Evolutionary conservation across 2,329 filamentous ascomycete species (phyloP).

Genomic region (Phaeosphaeria sp.): DNA sequence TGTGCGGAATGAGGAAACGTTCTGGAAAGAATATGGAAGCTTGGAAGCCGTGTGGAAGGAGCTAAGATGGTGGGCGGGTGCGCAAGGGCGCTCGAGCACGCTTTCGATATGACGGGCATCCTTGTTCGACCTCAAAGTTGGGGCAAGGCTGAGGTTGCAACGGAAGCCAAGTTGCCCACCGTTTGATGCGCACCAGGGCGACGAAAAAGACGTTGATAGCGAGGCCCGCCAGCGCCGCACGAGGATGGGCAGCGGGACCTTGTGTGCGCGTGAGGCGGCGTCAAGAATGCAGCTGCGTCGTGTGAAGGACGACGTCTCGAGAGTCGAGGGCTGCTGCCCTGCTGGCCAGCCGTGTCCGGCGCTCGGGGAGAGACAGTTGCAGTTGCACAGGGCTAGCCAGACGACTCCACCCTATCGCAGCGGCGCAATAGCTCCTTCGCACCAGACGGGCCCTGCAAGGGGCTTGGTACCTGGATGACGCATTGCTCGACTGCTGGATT

Average conservation of each 20-base stretch:
- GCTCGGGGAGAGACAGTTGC: slow-evolving; percentile 19
- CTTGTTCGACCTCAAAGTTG: slow-evolving; percentile 42
- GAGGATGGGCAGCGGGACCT: background rate
- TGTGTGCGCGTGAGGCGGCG: background rate
- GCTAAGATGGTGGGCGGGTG: slow-evolving; percentile 38
- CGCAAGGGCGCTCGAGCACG: slow-evolving; percentile 39
- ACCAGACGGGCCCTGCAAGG: slow-evolving; percentile 37
- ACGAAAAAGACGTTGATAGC: background rate
- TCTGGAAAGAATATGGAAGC: slow-evolving; percentile 30
- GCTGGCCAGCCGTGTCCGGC: slow-evolving; percentile 9
- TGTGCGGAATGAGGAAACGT: slow-evolving; percentile 41
- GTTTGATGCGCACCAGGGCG: slow-evolving; percentile 39
- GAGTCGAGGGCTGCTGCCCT: slow-evolving; percentile 5
- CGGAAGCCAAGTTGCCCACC: slow-evolving; percentile 36
- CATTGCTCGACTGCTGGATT: slow-evolving; percentile 18
- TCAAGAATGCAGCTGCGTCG: background rate
- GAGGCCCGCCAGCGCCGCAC: background rate
- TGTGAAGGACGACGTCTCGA: background rate
- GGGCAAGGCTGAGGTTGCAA: slow-evolving; percentile 45
- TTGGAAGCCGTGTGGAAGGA: slow-evolving; percentile 44
- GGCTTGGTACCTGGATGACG: slow-evolving; percentile 46
- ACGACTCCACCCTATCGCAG: slow-evolving; percentile 24
- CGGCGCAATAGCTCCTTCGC: slow-evolving; percentile 25
- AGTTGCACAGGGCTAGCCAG: slow-evolving; percentile 16
- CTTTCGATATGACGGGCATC: slow-evolving; percentile 33